A percentile compares a stretch with the other conserved stretches of the same genome.
phyloP scores from a whole-genome alignment of 495 filamentous ascomycete species.

The Aspergillus cavernicola region DNA sequence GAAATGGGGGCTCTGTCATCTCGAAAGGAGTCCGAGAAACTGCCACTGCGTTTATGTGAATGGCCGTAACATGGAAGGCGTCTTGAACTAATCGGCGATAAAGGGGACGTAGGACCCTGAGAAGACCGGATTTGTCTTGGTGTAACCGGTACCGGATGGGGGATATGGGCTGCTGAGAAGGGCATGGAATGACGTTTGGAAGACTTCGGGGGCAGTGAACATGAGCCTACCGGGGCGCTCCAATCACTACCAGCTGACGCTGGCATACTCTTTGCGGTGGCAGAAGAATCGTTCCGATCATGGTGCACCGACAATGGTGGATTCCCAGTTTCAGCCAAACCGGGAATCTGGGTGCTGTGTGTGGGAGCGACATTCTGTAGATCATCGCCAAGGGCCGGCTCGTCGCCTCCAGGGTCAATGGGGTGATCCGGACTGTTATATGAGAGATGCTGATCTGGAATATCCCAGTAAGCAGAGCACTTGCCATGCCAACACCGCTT shows the following conservation, averaged over 20 bases:
- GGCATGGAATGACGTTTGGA: conserved; percentile 44
- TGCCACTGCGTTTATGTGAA: conserved; percentile 67
- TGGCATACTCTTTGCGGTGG: conserved; percentile 42
- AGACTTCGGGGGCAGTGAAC: conserved; percentile 71
- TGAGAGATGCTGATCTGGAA: conserved; percentile 52
- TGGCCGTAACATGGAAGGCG: conserved; percentile 42
- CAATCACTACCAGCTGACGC: conserved; percentile 50
- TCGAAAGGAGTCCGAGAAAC: conserved; percentile 83
- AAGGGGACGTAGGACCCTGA: conserved; percentile 27
- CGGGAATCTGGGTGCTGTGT: conserved; percentile 18
- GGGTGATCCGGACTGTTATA: conserved; percentile 59
- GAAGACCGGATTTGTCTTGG: conserved; percentile 18
- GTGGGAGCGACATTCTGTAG: conserved; percentile 12
- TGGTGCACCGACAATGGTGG: conserved; percentile 25
- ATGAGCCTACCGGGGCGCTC: conserved; percentile 69
- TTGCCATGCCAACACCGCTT: conserved; percentile 97
- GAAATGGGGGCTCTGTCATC: conserved; percentile 62
- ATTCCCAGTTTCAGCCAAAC: conserved; percentile 23
- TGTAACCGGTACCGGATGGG: conserved; percentile 58
- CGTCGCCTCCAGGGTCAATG: conserved; percentile 69
- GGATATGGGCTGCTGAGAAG: conserved; percentile 44
- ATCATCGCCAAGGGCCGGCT: conserved; percentile 12
- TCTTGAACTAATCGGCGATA: conserved; percentile 25
- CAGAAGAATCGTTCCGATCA: conserved; percentile 42
- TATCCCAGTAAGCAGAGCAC: conserved; percentile 85